Percentiles rank a stretch among this genome's conserved stretches.
Conservation (phyloP, 208 protist genomes). For the Tritrichomonas musculus region DNA sequence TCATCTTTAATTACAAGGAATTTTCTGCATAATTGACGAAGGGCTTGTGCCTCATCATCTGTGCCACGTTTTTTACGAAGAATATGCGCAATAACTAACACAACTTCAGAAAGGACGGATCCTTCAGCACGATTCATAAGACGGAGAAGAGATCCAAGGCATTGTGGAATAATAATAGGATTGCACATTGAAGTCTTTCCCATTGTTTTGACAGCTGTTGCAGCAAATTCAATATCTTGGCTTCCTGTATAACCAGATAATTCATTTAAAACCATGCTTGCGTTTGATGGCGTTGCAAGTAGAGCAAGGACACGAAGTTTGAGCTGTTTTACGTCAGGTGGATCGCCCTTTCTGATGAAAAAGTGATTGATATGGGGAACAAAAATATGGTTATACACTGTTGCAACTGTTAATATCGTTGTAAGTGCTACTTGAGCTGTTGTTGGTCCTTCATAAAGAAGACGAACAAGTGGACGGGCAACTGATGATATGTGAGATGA, state of each 20-base stretch:
- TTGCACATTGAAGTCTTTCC: background rate
- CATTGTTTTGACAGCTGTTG: slow-evolving; percentile 5
- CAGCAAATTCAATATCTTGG: background rate
- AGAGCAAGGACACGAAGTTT: background rate
- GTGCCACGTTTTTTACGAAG: background rate
- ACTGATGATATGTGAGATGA: background rate
- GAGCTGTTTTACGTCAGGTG: background rate
- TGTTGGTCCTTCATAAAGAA: background rate
- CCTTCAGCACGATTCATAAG: background rate
- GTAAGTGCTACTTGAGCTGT: background rate
- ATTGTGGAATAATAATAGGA: background rate
- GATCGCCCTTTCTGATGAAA: background rate
- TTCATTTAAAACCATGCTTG: background rate
- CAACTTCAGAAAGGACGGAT: background rate
- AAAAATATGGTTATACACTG: background rate
- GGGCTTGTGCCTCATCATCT: background rate
- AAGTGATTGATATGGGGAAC: slow-evolving; percentile 26
- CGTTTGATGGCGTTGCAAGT: background rate
- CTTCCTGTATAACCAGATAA: background rate
- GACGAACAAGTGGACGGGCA: background rate
- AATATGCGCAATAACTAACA: background rate
- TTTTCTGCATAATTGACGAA: background rate
- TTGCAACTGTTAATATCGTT: background rate
- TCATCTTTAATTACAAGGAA: background rate
- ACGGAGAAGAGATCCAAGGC: background rate